Evolutionary conservation across 257 asterid species (phyloP), one percentile per base, ranked within the genome.

Genomic region (Solanum chmielewskii): DNA sequence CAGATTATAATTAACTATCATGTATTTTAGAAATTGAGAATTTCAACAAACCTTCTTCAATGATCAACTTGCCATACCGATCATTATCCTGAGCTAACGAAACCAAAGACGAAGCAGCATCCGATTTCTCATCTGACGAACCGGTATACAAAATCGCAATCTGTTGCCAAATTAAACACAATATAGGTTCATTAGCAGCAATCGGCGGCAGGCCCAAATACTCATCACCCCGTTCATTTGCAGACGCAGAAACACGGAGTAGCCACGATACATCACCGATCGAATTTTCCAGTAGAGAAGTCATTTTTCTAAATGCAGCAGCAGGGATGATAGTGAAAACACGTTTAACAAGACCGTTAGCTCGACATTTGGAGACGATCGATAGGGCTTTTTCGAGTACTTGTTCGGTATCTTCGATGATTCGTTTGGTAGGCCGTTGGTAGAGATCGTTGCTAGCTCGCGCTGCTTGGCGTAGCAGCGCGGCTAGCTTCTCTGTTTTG

Each of bases 201-300:
- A 95, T 95, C 1, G 98, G 98, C 0, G 98, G 98, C 20, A 95
- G 88, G 23, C 98, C 97, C 4, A 94, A 91, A 85, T 92, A 91
- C 91, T 88, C 96, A 78, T 92, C 94, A 41, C 12, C 94, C 15
- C 94, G 92, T 42, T 93, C 97, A 73, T 87, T 91, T 44, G 93
- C 92, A 20, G 96, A 56, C n/a, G 95, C 97, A 14, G 98, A 93
- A 71, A 95, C 96, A 14, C 97, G 93, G 39, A 95, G 92, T 47
- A 95, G 93, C 98, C 98, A 95, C 12, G 96, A 94, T 2, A 95
- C 94, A 86, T 95, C 97, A 9, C 96, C 97, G 83, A 94, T 90
- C 10, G 97, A 94, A 90, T 94, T 95, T 44, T 94, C 98, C 2
- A 95, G 88, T 16, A 88, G 92, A 16, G 92, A 83, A 3, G 92